These are phyloP conservation scores for Gaeumannomyces sp. DNA, from an alignment of 2,329 filamentous ascomycete genomes.

Conservation along the genomic window DNA sequence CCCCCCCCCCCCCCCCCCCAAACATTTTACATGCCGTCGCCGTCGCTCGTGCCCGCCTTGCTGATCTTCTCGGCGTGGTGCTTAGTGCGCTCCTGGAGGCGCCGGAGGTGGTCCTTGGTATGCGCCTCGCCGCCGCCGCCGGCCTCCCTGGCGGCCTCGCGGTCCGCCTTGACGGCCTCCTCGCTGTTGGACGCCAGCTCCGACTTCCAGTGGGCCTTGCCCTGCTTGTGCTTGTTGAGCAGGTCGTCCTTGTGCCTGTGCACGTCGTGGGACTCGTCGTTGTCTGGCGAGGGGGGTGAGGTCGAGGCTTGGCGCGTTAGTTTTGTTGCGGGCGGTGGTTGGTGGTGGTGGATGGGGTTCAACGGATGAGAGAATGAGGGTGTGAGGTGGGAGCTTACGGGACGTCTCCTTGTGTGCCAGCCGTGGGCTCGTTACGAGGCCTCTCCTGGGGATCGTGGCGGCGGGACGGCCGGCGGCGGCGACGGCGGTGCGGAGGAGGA, in stretches of 20 bases:
- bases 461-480: neutral
- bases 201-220: conserved; percentile 69
- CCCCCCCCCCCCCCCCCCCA: no score
- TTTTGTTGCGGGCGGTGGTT: neutral
- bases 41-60: conserved; percentile 41
- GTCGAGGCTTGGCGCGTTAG: neutral
- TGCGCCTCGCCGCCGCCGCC: conserved; percentile 10
- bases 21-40: no score
- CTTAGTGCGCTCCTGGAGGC: conserved; percentile 56
- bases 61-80: conserved; percentile 39
- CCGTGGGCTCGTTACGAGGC: conserved; percentile 4
- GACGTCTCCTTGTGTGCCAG: conserved; percentile 8
- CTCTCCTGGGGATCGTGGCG: conserved; percentile 3
- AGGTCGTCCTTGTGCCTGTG: conserved; percentile 54
- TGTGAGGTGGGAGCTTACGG: conserved; percentile 1
- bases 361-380: neutral
- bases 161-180: conserved; percentile 67
- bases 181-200: conserved; percentile 75
- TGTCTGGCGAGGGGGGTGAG: conserved; percentile 9
- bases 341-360: neutral
- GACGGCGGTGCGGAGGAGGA: neutral
- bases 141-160: conserved; percentile 31
- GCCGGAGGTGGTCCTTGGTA: conserved; percentile 34
- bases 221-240: conserved; percentile 61
- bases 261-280: conserved; percentile 24